These are phyloP conservation scores for Neospermospora avenae DNA, from an alignment of 2,329 filamentous ascomycete species.

Conservation along the genomic window DNA sequence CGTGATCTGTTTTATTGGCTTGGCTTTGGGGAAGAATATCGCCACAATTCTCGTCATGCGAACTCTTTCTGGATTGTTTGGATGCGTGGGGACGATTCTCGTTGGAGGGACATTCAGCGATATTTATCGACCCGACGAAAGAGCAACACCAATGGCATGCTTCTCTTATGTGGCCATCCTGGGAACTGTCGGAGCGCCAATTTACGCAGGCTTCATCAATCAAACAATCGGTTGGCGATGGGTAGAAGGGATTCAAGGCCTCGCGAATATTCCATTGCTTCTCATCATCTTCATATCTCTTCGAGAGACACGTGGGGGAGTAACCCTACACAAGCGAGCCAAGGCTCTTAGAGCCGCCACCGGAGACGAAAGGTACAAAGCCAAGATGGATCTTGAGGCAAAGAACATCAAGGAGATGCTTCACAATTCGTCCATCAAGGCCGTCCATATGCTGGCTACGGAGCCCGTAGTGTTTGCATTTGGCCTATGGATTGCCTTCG, in stretches of 20 bases:
- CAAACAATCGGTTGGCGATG: constrained; percentile 70
- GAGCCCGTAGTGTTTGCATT: constrained; percentile 81
- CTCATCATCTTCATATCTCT: constrained; percentile 66
- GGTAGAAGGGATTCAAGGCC: constrained; percentile 82
- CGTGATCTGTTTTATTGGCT: constrained; percentile 47
- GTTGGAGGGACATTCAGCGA: constrained; percentile 85
- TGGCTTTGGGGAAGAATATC: constrained; percentile 70
- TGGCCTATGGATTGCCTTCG: constrained; percentile 83
- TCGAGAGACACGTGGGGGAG: constrained; percentile 75
- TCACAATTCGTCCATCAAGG: constrained; percentile 66
- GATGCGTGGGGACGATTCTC: constrained; percentile 67
- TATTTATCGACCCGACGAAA: constrained; percentile 70
- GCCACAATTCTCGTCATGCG: constrained; percentile 68
- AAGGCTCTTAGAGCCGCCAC: constrained; percentile 60
- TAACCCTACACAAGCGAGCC: constrained; percentile 74
- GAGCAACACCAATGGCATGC: constrained; percentile 84
- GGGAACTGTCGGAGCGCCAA: constrained; percentile 68
- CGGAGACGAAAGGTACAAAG: constrained; percentile 53
- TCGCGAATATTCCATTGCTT: constrained; percentile 62
- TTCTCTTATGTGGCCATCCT: constrained; percentile 74
- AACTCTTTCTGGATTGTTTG: constrained; percentile 68
- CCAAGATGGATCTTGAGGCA: constrained; percentile 49
- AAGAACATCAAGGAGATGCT: constrained; percentile 62
- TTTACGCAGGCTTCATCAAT: constrained; percentile 59
- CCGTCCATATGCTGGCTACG: constrained; percentile 68